Percentiles rank a stretch among this genome's conserved stretches.
Evolutionary conservation across 192 early-diverging fungal species (phyloP).

Genomic region (Funneliformis mosseae): DNA sequence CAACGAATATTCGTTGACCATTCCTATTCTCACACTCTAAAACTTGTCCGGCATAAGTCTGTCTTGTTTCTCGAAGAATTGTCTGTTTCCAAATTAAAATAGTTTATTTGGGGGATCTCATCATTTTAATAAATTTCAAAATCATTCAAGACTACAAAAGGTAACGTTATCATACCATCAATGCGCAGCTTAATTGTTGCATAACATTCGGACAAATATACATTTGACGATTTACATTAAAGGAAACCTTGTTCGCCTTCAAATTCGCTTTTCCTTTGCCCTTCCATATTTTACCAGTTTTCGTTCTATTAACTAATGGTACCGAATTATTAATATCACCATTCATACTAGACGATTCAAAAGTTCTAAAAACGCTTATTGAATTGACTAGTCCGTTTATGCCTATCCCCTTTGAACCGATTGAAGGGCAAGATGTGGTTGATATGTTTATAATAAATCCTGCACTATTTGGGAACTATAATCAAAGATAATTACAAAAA

Average conservation of each 20-base stretch:
- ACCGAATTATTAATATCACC: neutral
- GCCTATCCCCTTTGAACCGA: neutral
- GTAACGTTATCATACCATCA: constrained; percentile 18
- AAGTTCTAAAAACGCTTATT: constrained; percentile 14
- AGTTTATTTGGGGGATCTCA: neutral
- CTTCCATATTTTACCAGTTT: constrained; percentile 22
- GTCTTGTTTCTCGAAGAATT: constrained; percentile 24
- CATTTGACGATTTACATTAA: constrained; percentile 6
- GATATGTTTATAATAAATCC: constrained; percentile 25
- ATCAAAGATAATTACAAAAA: neutral
- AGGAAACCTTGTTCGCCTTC: neutral
- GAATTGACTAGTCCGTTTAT: neutral
- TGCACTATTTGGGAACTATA: constrained; percentile 20
- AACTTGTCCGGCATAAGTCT: constrained; percentile 21
- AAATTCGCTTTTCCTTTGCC: constrained; percentile 4
- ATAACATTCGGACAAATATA: constrained; percentile 28
- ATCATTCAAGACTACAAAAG: neutral
- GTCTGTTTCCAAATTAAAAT: constrained; percentile 11
- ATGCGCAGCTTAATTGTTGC: constrained; percentile 20
- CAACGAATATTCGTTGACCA: constrained; percentile 31
- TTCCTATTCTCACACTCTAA: constrained; percentile 32
- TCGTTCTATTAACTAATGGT: neutral
- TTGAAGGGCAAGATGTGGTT: neutral
- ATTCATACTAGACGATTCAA: neutral
- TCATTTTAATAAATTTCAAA: neutral